Conservation (phyloP, 495 filamentous ascomycete species). For the Delitschia confertaspora region DNA sequence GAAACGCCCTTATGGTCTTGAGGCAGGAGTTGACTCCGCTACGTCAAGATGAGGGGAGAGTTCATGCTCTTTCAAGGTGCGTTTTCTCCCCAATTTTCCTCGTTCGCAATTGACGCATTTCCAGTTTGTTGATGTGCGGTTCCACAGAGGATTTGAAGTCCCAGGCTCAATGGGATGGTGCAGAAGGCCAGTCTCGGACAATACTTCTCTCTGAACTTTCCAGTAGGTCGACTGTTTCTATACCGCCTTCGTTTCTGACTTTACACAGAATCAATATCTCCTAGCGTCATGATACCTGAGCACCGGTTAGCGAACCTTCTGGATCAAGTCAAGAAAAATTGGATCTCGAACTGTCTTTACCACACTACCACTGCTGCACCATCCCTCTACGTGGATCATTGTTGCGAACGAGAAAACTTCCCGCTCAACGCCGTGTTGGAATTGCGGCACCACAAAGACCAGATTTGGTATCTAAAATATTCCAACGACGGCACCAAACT, state of each 20-base stretch:
- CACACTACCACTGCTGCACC: slow-evolving; percentile 74
- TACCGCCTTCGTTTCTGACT: slow-evolving; percentile 1
- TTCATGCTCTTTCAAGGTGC: slow-evolving; percentile 80
- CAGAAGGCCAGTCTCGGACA: slow-evolving; percentile 65
- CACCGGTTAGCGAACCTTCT: slow-evolving; percentile 83
- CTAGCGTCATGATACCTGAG: slow-evolving; percentile 96
- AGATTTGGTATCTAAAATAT: slow-evolving; percentile 86
- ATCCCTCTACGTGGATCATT: slow-evolving; percentile 82
- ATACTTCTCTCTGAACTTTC: slow-evolving; percentile 72
- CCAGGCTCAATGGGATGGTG: slow-evolving; percentile 85
- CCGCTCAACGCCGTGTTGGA: slow-evolving; percentile 58
- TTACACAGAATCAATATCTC: slow-evolving; percentile 71
- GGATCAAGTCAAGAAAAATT: slow-evolving; percentile 67
- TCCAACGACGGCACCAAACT: slow-evolving; percentile 81
- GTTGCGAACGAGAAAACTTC: slow-evolving; percentile 71
- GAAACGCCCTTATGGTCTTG: slow-evolving; percentile 67
- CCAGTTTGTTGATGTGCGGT: slow-evolving; percentile 77
- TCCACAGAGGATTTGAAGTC: slow-evolving; percentile 66
- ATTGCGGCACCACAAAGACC: slow-evolving; percentile 65
- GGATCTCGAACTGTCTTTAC: slow-evolving; percentile 77
- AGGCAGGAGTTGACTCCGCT: slow-evolving; percentile 82
- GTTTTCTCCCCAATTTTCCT: slow-evolving; percentile 3
- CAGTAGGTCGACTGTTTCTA: slow-evolving; percentile 46
- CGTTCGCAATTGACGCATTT: slow-evolving; percentile 6
- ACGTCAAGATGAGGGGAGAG: slow-evolving; percentile 61